Conservation (phyloP, 352 stramenopile genomes). For the Phytopythium helicoides region DNA sequence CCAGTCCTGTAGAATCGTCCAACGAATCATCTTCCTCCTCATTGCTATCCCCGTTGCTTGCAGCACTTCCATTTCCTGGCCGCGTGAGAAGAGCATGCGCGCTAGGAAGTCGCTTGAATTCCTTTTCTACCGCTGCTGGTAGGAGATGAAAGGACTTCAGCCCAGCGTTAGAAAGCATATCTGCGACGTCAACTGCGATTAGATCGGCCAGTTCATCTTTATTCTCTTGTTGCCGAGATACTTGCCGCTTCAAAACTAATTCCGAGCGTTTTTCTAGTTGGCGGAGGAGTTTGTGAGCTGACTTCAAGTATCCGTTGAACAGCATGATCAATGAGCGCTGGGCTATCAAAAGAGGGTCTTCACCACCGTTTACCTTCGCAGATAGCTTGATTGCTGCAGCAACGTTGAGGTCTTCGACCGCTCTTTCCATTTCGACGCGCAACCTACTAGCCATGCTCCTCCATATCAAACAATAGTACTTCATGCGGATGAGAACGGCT, state of each 20-base stretch:
- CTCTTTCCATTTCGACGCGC: constrained; percentile 47
- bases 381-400: constrained; percentile 29
- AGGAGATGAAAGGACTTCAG: constrained; percentile 48
- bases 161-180: constrained; percentile 46
- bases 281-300: constrained; percentile 42
- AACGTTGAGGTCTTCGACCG: constrained; percentile 52
- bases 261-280: constrained; percentile 22
- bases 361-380: constrained; percentile 6
- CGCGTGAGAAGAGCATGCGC: neutral
- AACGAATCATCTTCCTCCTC: constrained; percentile 10
- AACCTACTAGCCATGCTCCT: constrained; percentile 37
- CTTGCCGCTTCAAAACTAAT: neutral
- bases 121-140: constrained; percentile 22
- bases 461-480: constrained; percentile 57
- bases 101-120: constrained; percentile 12
- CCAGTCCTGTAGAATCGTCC: constrained; percentile 4
- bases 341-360: constrained; percentile 34
- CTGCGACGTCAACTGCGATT: constrained; percentile 20
- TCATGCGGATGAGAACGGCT: constrained; percentile 30
- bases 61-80: neutral
- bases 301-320: constrained; percentile 49
- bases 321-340: constrained; percentile 54
- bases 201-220: neutral
- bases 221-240: constrained; percentile 1
- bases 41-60: constrained; percentile 1